Conservation (phyloP, 2,329 filamentous ascomycete genomes). For the Penicillium italicum region DNA sequence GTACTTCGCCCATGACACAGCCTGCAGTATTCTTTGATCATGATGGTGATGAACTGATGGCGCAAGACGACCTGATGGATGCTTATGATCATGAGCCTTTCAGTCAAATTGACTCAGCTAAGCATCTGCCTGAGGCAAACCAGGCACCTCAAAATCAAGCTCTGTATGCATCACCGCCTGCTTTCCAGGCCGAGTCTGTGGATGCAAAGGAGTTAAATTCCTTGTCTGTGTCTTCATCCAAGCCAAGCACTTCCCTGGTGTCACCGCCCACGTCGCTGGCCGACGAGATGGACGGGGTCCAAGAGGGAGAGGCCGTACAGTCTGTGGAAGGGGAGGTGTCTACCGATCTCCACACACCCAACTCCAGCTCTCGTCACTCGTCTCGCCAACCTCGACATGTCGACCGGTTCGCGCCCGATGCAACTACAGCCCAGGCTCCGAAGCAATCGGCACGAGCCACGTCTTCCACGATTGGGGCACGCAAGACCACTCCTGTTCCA, state of each 20-base stretch:
- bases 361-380: slow-evolving; percentile 43
- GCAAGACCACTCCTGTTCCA: slow-evolving; percentile 29
- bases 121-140: slow-evolving; percentile 12
- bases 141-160: slow-evolving; percentile 23
- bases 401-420: slow-evolving; percentile 40
- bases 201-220: slow-evolving; percentile 30
- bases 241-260: slow-evolving; percentile 40
- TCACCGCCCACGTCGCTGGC: slow-evolving; percentile 46
- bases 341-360: slow-evolving; percentile 35
- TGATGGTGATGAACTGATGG: slow-evolving; percentile 16
- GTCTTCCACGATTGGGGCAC: slow-evolving; percentile 15
- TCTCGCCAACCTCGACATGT: slow-evolving; percentile 44
- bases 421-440: slow-evolving; percentile 21
- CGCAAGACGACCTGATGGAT: slow-evolving; percentile 14
- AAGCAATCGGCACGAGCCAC: slow-evolving; percentile 25
- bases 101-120: slow-evolving; percentile 3
- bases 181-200: slow-evolving; percentile 34
- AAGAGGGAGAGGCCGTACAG: slow-evolving; percentile 28
- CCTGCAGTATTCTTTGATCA: slow-evolving; percentile 19
- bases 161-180: slow-evolving; percentile 39
- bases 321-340: slow-evolving; percentile 32
- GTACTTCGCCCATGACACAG: slow-evolving; percentile 27
- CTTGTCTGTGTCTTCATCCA: slow-evolving; percentile 25
- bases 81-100: slow-evolving; percentile 14
- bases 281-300: slow-evolving; percentile 39